A percentile compares a stretch with the other conserved stretches of the same genome.
Evolutionary conservation across 2,329 filamentous ascomycete species (phyloP).

Genomic region (Stachybotrys echinatus): DNA sequence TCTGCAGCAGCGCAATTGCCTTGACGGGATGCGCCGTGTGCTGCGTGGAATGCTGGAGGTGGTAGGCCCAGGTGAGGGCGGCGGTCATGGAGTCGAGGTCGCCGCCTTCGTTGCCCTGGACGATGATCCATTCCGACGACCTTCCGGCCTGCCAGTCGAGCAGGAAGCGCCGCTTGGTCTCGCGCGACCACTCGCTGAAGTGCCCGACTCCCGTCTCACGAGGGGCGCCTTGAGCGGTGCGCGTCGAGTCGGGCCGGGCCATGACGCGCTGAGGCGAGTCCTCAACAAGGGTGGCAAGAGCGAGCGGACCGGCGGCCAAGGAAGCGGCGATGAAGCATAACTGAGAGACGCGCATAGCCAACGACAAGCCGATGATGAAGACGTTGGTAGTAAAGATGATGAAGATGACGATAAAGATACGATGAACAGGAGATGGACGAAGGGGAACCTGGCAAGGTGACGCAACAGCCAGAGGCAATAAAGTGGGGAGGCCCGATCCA

Average conservation of each 20-base stretch:
- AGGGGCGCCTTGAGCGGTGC: background rate
- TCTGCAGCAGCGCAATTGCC: slow-evolving; percentile 40
- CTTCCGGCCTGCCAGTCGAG: slow-evolving; percentile 39
- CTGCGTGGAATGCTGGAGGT: slow-evolving; percentile 35
- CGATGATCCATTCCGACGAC: slow-evolving; percentile 36
- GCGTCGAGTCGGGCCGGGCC: slow-evolving; percentile 4
- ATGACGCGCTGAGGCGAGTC: slow-evolving; percentile 6
- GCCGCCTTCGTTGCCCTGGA: slow-evolving; percentile 30
- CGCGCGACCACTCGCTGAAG: slow-evolving; percentile 42
- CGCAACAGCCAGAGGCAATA: too few species aligned
- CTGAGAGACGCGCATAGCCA: background rate
- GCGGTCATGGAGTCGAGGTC: slow-evolving; percentile 15
- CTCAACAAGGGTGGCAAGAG: background rate
- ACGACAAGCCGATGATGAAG: too few species aligned
- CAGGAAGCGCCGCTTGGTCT: slow-evolving; percentile 37
- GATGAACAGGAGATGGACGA: too few species aligned
- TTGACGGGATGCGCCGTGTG: slow-evolving; percentile 36
- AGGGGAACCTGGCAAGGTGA: too few species aligned
- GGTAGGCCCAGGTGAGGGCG: slow-evolving; percentile 41
- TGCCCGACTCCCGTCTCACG: slow-evolving; percentile 32
- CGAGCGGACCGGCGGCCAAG: background rate
- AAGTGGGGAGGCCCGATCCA: too few species aligned
- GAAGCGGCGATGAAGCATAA: background rate
- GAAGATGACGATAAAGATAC: too few species aligned
- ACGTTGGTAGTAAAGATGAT: too few species aligned